phyloP scores from a whole-genome alignment of 768 basidiomycete genomes.

The Nidularia pulvinata region DNA sequence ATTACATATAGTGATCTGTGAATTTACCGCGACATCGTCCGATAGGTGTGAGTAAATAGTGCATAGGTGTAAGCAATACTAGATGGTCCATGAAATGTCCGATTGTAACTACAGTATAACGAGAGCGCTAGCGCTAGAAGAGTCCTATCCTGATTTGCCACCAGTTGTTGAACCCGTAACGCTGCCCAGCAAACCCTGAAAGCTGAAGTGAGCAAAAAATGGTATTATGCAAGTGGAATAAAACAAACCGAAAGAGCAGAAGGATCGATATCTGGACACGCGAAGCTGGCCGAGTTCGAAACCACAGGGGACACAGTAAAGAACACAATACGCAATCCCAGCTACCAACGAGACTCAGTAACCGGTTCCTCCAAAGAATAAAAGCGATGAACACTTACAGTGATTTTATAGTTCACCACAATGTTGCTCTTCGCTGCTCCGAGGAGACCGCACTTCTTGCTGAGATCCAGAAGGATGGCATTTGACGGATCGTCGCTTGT shows the following conservation, averaged over 20 bases:
- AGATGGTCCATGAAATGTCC: no score
- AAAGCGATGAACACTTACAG: constrained; percentile 34
- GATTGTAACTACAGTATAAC: no score
- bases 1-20: no score
- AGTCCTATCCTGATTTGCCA: constrained; percentile 1
- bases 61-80: no score
- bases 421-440: constrained; percentile 47
- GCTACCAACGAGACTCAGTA: constrained; percentile 29
- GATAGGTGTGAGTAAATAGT: no score
- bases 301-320: constrained; percentile 69
- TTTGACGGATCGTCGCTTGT: constrained; percentile 48
- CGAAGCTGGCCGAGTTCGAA: constrained; percentile 57
- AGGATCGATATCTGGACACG: constrained; percentile 53
- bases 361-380: not conserved
- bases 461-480: constrained; percentile 60
- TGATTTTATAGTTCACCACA: constrained; percentile 64
- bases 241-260: constrained; percentile 22
- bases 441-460: constrained; percentile 56
- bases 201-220: not conserved
- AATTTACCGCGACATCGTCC: no score
- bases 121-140: no score
- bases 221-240: not conserved
- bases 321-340: constrained; percentile 64
- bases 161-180: constrained; percentile 2
- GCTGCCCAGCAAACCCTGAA: not conserved